Conservation (phyloP, 2,329 filamentous ascomycete species). For the Byssoonygena ceratinophila region DNA sequence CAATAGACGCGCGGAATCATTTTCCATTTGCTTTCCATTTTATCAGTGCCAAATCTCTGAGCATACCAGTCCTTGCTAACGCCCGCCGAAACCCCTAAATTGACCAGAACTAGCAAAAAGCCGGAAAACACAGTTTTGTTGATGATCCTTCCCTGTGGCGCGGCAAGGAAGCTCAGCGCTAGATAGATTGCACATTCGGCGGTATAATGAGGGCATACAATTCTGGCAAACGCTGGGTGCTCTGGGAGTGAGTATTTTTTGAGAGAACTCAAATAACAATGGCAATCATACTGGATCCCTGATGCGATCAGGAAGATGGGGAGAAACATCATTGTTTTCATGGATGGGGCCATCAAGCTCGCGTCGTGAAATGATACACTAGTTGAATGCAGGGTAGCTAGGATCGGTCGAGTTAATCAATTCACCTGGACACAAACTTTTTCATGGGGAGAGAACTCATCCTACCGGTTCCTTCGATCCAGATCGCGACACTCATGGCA, state of each 20-base stretch:
- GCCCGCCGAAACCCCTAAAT: constrained; percentile 70
- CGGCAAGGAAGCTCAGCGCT: constrained; percentile 61
- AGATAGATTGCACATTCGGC: constrained; percentile 79
- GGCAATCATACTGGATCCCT: constrained; percentile 62
- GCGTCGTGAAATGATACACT: constrained; percentile 23
- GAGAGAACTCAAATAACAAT: constrained; percentile 57
- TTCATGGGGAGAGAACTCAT: background rate
- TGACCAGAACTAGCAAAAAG: constrained; percentile 61
- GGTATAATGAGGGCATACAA: constrained; percentile 84
- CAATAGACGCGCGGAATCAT: constrained; percentile 55
- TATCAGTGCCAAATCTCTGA: constrained; percentile 59
- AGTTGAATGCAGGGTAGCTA: constrained; percentile 13
- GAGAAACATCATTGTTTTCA: constrained; percentile 48
- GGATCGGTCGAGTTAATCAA: background rate
- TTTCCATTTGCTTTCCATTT: constrained; percentile 54
- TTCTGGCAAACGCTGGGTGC: constrained; percentile 57
- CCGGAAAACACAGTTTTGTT: constrained; percentile 66
- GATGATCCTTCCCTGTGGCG: constrained; percentile 53
- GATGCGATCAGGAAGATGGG: constrained; percentile 60
- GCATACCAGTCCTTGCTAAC: constrained; percentile 72
- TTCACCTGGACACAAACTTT: background rate
- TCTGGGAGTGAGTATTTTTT: constrained; percentile 74
- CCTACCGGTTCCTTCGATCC: constrained; percentile 71
- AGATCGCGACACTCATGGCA: constrained; percentile 61
- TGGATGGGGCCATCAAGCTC: constrained; percentile 32